These are phyloP conservation scores for Cytidiella melzeri DNA, from an alignment of 768 basidiomycete genomes.

Conservation along the genomic window DNA sequence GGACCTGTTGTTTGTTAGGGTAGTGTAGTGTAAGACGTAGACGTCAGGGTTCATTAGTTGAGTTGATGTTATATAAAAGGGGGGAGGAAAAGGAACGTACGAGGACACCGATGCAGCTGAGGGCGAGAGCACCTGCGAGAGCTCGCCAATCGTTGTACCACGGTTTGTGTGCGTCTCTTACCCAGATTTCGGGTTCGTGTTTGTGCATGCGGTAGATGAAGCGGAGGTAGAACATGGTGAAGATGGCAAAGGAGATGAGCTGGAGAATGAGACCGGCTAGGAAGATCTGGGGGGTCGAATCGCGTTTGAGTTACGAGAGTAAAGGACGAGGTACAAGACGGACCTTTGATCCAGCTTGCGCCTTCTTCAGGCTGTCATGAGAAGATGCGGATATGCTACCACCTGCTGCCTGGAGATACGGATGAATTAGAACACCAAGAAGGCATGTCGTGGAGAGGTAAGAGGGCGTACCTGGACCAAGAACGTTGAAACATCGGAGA, in stretches of 20 bases:
- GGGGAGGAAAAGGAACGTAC: conserved; percentile 31
- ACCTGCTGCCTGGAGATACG: conserved; percentile 9
- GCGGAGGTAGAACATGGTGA: conserved; percentile 38
- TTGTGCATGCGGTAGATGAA: conserved; percentile 46
- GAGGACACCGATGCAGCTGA: conserved; percentile 60
- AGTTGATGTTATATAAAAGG: not conserved
- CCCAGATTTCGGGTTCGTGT: conserved; percentile 35
- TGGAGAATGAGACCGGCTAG: conserved; percentile 52
- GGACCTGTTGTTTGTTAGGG: conserved; percentile 36
- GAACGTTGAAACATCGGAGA: conserved; percentile 60
- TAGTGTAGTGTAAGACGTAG: too few relatives aligned
- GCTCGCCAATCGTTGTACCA: conserved; percentile 58
- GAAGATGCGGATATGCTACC: conserved; percentile 1
- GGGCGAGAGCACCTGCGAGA: conserved; percentile 39
- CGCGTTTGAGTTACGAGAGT: not conserved
- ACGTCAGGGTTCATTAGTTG: too few relatives aligned
- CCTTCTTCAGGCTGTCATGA: not conserved
- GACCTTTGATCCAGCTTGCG: not conserved
- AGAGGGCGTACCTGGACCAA: conserved; percentile 44
- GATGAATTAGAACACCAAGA: not conserved
- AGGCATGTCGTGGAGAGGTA: not conserved
- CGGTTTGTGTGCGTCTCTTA: conserved; percentile 27
- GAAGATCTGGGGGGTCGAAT: conserved; percentile 34
- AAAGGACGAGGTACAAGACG: not conserved
- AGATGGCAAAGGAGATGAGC: conserved; percentile 43